Conservation (phyloP, 2,329 filamentous ascomycete species). For the Fusarium ramigenum region DNA sequence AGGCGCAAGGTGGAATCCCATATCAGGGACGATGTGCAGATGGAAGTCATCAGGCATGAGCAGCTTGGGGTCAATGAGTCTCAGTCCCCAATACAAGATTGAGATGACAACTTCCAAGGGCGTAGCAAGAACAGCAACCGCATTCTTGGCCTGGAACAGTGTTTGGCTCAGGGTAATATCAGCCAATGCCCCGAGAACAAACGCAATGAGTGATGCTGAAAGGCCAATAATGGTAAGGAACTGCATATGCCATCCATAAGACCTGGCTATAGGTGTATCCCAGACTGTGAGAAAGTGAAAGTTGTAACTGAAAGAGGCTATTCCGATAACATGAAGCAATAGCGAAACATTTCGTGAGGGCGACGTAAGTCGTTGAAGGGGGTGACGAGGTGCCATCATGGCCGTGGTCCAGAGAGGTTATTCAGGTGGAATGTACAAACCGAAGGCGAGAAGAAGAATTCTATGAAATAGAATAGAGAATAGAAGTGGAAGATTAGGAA, state of each 20-base stretch:
- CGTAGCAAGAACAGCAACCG: slow-evolving; percentile 69
- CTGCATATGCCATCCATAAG: slow-evolving; percentile 75
- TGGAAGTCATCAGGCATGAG: slow-evolving; percentile 64
- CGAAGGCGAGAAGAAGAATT: background rate
- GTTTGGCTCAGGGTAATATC: slow-evolving; percentile 67
- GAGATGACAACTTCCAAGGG: slow-evolving; percentile 78
- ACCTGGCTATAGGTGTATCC: slow-evolving; percentile 62
- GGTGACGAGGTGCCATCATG: slow-evolving; percentile 60
- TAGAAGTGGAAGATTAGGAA: background rate
- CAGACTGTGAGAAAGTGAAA: slow-evolving; percentile 62
- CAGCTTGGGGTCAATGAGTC: slow-evolving; percentile 62
- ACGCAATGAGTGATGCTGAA: slow-evolving; percentile 67
- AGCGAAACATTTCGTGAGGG: slow-evolving; percentile 72
- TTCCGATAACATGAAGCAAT: slow-evolving; percentile 65
- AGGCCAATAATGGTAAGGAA: slow-evolving; percentile 81
- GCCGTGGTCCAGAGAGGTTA: background rate
- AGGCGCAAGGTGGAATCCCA: slow-evolving; percentile 74
- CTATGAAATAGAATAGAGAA: background rate
- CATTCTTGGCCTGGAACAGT: slow-evolving; percentile 75
- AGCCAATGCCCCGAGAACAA: slow-evolving; percentile 68
- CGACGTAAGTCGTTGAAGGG: slow-evolving; percentile 71
- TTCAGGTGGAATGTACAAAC: background rate
- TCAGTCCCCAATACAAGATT: slow-evolving; percentile 77
- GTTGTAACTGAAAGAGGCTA: slow-evolving; percentile 62
- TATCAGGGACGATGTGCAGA: slow-evolving; percentile 65